Conservation (phyloP, 73 alveolate species). For the Blepharisma stoltei region DNA sequence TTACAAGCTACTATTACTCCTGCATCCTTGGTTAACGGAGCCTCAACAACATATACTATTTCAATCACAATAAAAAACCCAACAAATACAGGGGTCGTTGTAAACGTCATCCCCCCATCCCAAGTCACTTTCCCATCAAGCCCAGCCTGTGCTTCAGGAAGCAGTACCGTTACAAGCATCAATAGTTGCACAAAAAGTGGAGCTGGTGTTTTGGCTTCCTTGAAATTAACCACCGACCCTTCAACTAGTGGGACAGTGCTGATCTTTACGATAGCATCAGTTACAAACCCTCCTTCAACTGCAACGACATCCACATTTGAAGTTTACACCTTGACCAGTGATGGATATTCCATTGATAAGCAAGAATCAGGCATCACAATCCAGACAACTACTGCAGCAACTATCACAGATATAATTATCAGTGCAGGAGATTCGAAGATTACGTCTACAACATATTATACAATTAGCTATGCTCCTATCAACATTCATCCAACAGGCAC, state of each 20-base stretch:
- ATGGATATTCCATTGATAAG: constrained; percentile 20
- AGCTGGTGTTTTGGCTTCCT: background rate
- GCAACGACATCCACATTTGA: background rate
- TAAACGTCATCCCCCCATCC: constrained; percentile 36
- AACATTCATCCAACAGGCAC: constrained; percentile 21
- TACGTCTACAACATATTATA: background rate
- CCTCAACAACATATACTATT: constrained; percentile 31
- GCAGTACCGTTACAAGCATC: background rate
- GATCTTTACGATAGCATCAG: background rate
- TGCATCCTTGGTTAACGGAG: constrained; percentile 34
- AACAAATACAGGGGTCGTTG: constrained; percentile 19
- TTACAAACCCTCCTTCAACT: constrained; percentile 1
- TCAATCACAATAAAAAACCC: constrained; percentile 30
- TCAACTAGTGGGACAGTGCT: background rate
- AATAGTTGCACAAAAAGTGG: background rate
- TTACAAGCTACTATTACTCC: constrained; percentile 32
- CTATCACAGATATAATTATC: background rate
- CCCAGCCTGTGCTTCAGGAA: constrained; percentile 23
- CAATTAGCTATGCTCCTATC: background rate
- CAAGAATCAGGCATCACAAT: constrained; percentile 9
- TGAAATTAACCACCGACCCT: background rate
- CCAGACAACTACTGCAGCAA: constrained; percentile 11
- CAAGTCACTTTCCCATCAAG: constrained; percentile 36
- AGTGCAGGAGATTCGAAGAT: constrained; percentile 2
- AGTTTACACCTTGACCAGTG: background rate